Percentiles rank a stretch among this genome's conserved stretches.
Conservation (phyloP, 805 yeast species). For the Saccharomycopsis fermentans region DNA sequence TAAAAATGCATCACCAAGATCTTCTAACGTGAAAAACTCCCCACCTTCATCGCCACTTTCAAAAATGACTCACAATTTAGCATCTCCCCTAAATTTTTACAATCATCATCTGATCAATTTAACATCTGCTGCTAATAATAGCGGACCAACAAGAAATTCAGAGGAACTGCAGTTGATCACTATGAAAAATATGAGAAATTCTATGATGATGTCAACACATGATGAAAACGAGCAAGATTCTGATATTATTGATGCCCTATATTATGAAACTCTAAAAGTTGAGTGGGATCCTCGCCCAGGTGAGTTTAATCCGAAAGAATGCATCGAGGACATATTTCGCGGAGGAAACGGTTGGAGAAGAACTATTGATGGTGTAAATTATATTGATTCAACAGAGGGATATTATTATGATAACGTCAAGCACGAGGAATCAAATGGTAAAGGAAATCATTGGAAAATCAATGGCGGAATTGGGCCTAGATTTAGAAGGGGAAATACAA, state of each 20-base stretch:
- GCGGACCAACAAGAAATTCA: not conserved
- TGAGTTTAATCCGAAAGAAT: constrained; percentile 56
- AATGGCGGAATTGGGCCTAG: not conserved
- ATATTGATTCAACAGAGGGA: constrained; percentile 26
- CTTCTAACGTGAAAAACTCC: not conserved
- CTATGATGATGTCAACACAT: constrained; percentile 25
- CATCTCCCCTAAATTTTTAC: not conserved
- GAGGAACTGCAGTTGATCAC: not conserved
- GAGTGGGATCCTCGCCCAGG: constrained; percentile 52
- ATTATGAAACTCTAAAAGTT: constrained; percentile 44
- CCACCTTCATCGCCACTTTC: not conserved
- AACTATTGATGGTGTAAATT: constrained; percentile 34
- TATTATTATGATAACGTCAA: not conserved
- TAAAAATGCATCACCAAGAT: not conserved
- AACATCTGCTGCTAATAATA: not conserved
- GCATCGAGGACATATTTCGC: constrained; percentile 63
- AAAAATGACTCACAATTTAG: not conserved
- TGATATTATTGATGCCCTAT: constrained; percentile 28
- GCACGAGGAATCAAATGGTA: not conserved
- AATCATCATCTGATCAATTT: not conserved
- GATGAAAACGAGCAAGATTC: not conserved
- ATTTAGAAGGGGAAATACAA: not conserved
- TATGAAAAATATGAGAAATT: constrained; percentile 39
- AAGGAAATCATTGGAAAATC: not conserved
- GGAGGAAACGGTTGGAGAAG: constrained; percentile 63